phyloP scores from a whole-genome alignment of 1,284 basidiomycete species.

The Ustilago tritici region DNA sequence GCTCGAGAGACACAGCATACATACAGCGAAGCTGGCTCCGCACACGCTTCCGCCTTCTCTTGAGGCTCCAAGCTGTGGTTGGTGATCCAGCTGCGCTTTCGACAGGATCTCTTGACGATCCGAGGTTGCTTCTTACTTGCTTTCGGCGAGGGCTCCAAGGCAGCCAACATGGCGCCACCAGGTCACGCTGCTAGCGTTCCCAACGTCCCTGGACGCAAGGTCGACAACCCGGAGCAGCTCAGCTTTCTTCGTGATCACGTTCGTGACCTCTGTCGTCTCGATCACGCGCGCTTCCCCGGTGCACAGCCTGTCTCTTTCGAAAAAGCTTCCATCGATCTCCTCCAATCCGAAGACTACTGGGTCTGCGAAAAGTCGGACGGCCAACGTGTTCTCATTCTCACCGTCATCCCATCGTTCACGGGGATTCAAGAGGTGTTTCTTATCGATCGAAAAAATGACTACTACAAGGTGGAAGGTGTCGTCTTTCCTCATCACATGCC shows the following conservation, averaged over 20 bases:
- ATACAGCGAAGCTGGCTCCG: neutral
- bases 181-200: slow-evolving; percentile 48
- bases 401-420: slow-evolving; percentile 74
- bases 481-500: slow-evolving; percentile 77
- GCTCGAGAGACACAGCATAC: neutral
- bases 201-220: slow-evolving; percentile 42
- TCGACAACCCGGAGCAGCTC: slow-evolving; percentile 37
- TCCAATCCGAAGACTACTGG: slow-evolving; percentile 77
- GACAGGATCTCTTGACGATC: neutral
- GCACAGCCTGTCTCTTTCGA: slow-evolving; percentile 65
- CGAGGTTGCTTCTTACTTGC: neutral
- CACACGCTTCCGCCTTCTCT: slow-evolving; percentile 6
- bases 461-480: slow-evolving; percentile 77
- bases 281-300: slow-evolving; percentile 55
- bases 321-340: slow-evolving; percentile 45
- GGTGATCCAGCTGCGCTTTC: slow-evolving; percentile 12
- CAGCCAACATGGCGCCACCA: slow-evolving; percentile 42
- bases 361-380: slow-evolving; percentile 99
- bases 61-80: slow-evolving; percentile 17
- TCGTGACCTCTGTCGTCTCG: slow-evolving; percentile 43
- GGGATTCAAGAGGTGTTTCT: slow-evolving; percentile 76
- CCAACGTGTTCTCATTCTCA: slow-evolving; percentile 86
- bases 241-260: slow-evolving; percentile 47
- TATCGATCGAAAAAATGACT: slow-evolving; percentile 93
- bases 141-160: neutral